Conservation (phyloP, 352 stramenopile genomes). For the Aphanomyces cochlioides region DNA sequence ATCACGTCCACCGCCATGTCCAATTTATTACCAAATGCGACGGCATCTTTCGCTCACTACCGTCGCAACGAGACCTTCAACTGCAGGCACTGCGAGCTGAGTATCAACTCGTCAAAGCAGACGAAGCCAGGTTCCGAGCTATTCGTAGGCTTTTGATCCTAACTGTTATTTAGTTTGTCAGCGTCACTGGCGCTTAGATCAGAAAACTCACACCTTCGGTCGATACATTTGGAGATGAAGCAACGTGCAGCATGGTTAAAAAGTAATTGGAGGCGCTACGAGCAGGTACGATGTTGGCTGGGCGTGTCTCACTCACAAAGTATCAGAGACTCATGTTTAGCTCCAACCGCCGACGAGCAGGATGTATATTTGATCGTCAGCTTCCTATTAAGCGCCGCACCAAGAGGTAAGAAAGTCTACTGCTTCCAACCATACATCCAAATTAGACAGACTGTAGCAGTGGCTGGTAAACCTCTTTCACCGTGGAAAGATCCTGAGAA, state of each 20-base stretch:
- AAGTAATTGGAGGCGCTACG: not conserved
- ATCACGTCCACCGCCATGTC: not conserved
- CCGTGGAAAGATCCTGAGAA: not conserved
- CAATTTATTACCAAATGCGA: conserved; percentile 4
- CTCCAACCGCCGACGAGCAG: not conserved
- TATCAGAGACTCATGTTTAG: not conserved
- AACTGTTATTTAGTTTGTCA: conserved; percentile 3
- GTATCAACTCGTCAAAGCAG: not conserved
- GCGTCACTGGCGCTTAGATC: not conserved
- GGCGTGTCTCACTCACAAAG: not conserved
- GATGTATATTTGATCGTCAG: conserved; percentile 5
- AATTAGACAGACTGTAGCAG: no score
- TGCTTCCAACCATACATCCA: no score
- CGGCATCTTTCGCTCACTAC: not conserved
- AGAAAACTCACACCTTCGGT: not conserved
- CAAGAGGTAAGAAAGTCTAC: not conserved
- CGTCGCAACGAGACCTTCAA: not conserved
- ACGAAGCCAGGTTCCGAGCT: not conserved
- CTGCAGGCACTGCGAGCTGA: not conserved
- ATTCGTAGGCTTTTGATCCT: not conserved
- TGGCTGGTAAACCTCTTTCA: not conserved
- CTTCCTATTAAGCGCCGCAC: not conserved
- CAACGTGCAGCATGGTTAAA: not conserved
- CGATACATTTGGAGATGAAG: not conserved
- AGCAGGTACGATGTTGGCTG: not conserved